Percentiles rank a stretch among this genome's conserved stretches.
Conservation (phyloP, 768 basidiomycete genomes). For the Candolleomyces eurysporus region DNA sequence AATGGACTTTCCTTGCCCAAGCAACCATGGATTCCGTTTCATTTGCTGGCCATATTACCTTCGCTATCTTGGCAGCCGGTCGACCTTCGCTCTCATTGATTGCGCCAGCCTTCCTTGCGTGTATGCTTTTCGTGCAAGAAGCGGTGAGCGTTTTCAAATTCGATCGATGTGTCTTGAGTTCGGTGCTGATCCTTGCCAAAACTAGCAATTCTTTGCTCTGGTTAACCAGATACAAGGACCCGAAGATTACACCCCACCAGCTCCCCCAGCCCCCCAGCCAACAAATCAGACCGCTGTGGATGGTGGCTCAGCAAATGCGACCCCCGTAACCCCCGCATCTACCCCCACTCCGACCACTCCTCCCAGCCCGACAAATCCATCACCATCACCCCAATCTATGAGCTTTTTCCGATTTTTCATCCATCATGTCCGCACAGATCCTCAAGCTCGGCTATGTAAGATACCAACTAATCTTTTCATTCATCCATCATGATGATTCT, state of each 20-base stretch:
- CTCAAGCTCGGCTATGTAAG: constrained; percentile 72
- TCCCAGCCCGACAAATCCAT: constrained; percentile 13
- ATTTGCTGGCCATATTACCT: constrained; percentile 86
- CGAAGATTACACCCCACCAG: constrained; percentile 45
- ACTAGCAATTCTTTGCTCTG: constrained; percentile 79
- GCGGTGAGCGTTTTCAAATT: constrained; percentile 51
- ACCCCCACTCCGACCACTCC: background rate
- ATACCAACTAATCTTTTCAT: background rate
- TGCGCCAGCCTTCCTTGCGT: constrained; percentile 82
- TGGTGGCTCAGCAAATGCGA: constrained; percentile 11
- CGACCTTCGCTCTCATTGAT: constrained; percentile 77
- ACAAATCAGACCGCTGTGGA: too few species aligned
- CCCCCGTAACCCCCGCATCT: constrained; percentile 13
- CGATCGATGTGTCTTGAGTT: background rate
- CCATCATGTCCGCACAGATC: constrained; percentile 62
- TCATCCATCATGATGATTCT: background rate
- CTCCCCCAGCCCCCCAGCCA: constrained; percentile 22
- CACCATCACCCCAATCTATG: constrained; percentile 26
- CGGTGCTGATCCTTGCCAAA: background rate
- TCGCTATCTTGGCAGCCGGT: constrained; percentile 83
- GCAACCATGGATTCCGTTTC: constrained; percentile 78
- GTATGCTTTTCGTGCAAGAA: constrained; percentile 77
- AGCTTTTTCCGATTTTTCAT: constrained; percentile 48
- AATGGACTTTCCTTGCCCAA: constrained; percentile 82
- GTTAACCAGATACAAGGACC: constrained; percentile 83